Evolutionary conservation across 352 stramenopile species (phyloP).

Genomic region (Halophytophthora batemanensis): DNA sequence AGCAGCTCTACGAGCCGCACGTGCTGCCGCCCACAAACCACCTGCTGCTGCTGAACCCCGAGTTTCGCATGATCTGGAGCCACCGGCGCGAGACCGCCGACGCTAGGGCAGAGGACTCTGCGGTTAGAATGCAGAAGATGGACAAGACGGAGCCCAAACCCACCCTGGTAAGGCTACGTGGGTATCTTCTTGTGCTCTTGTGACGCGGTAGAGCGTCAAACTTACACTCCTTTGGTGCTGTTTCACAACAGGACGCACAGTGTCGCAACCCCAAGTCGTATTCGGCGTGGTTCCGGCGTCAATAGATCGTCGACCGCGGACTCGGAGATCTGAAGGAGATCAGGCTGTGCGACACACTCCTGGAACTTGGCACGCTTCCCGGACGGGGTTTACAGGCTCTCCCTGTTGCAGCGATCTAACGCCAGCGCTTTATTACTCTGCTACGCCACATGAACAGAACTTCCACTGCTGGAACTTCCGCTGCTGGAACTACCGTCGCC

Average conservation of each 20-base stretch:
- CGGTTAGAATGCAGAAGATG: constrained; percentile 37
- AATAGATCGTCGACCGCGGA: constrained; percentile 78
- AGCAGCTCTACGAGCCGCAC: constrained; percentile 43
- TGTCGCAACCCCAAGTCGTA: constrained; percentile 98
- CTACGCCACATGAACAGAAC: constrained; percentile 94
- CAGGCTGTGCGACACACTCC: constrained; percentile 63
- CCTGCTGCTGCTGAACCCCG: constrained; percentile 94
- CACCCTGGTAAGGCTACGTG: constrained; percentile 48
- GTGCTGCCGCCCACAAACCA: constrained; percentile 89
- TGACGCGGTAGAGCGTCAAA: background rate
- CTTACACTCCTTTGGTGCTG: constrained; percentile 5
- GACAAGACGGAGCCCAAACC: constrained; percentile 87
- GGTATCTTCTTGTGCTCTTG: too few species aligned
- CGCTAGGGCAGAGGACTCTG: constrained; percentile 17
- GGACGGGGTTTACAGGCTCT: constrained; percentile 1
- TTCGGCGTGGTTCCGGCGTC: constrained; percentile 86
- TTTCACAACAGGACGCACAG: constrained; percentile 71
- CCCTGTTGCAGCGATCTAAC: constrained; percentile 21
- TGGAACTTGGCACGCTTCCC: constrained; percentile 72
- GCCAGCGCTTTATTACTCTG: constrained; percentile 47
- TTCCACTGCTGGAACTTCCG: too few species aligned
- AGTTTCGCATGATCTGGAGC: constrained; percentile 97
- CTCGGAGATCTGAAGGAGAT: constrained; percentile 73
- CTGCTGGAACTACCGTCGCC: constrained; percentile 97
- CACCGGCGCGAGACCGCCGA: constrained; percentile 92